Percentiles rank a stretch among this genome's conserved stretches.
Conservation (phyloP, 176 grass and related monocot genomes). For the Puccinellia tenuiflora region DNA sequence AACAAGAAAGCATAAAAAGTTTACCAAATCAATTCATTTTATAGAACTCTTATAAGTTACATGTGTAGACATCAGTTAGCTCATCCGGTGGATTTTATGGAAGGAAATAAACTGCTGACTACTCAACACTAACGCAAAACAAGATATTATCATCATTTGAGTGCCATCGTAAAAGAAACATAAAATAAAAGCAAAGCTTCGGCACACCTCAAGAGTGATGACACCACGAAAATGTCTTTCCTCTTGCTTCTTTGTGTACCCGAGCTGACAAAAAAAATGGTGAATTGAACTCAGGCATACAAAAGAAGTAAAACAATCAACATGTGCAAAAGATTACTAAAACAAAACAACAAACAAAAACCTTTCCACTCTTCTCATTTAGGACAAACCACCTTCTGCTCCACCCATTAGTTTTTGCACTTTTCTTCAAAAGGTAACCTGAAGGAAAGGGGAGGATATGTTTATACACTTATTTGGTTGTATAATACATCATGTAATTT, state of each 20-base stretch:
- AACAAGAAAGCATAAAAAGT: constrained; percentile 5
- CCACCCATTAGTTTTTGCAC: constrained; percentile 89
- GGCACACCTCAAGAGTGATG: constrained; percentile 69
- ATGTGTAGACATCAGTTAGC: background rate
- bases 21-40: background rate
- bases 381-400: constrained; percentile 84
- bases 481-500: background rate
- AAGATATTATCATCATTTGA: background rate
- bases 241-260: constrained; percentile 95
- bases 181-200: constrained; percentile 15
- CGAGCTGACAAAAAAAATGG: constrained; percentile 60
- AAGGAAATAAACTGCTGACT: background rate
- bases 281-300: constrained; percentile 12
- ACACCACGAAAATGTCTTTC: constrained; percentile 85
- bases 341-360: constrained; percentile 6
- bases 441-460: background rate
- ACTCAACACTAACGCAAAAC: background rate
- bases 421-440: constrained; percentile 90
- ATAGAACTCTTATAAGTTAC: background rate
- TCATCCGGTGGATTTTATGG: background rate
- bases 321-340: constrained; percentile 6
- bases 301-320: constrained; percentile 24
- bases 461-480: background rate
- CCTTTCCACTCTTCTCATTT: constrained; percentile 95
- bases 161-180: background rate